Base-by-base conservation (phyloP, 2,329 filamentous ascomycete species). In the Fusarium sp. region DNA sequence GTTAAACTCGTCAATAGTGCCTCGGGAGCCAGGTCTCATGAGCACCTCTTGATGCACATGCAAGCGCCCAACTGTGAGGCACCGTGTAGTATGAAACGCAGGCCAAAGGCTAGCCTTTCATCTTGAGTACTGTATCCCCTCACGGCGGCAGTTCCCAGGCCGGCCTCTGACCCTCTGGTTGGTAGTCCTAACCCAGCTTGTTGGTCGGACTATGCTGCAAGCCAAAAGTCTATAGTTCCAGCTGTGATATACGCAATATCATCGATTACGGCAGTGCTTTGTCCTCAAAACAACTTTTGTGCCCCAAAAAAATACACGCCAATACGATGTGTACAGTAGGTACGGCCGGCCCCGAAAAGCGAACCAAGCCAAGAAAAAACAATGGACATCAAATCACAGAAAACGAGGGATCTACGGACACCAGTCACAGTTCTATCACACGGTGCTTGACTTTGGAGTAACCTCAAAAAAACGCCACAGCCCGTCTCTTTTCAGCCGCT, bases 1-100 rank as follows among this genome's bases (percentile, higher is more conserved):
- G 20, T 67, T 52, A 56, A 69, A 55, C 49, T 64, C 30, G 58
- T 53, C 33, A 42, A 49, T 72, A 60, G 63, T 70, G 56, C 69
- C 69, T 73, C 69, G 69, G 69, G 54, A 48, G 56, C 38, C 57
- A 74, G 60, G 71, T 74, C 69, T 69, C 60, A 73, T 72, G 69
- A 73, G 69, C 69, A 60, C 61, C 52, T 71, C 57, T 38, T 46
- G 38, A 65, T 64, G 69, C 60, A 69, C 70, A 73, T 75, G 73
- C 73, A 71, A 63, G 59, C 67, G 61, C 67, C 70, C 59, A 58
- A 20, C 48, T 50, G 35, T 62, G 55, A 66, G 50, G 60, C 53
- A 40, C 62, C 32, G 27, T 48, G 32, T 53, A 20, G 26, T 58
- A 35, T 57, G 60, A 54, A 61, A 54, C 57, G 38, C 33, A 26